Conservation (phyloP, 2,329 filamentous ascomycete genomes). For the Colletotrichum destructivum region DNA sequence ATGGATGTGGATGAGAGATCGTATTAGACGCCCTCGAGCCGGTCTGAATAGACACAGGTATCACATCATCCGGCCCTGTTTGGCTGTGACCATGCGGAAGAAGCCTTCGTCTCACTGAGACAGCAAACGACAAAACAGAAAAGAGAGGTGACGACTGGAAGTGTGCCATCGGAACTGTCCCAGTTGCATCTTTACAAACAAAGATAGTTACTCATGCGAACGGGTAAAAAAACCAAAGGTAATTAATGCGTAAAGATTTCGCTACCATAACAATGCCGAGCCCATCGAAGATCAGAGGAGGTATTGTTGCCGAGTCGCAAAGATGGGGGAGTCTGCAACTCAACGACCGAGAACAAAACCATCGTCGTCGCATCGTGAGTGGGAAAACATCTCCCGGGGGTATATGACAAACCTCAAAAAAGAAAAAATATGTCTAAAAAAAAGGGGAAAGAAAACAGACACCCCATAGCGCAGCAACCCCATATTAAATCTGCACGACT, state of each 20-base stretch:
- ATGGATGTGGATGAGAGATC: neutral
- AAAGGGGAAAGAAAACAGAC: conserved; percentile 37
- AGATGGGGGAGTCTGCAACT: conserved; percentile 33
- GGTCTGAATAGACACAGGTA: neutral
- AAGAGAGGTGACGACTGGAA: conserved; percentile 18
- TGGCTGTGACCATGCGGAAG: neutral
- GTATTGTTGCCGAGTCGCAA: conserved; percentile 34
- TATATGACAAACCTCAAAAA: conserved; percentile 41
- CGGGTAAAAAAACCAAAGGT: conserved; percentile 13
- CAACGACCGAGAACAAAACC: conserved; percentile 34
- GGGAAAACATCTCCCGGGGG: conserved; percentile 39
- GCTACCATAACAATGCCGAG: conserved; percentile 34
- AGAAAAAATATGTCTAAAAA: conserved; percentile 33
- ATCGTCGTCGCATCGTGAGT: conserved; percentile 30
- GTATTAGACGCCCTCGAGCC: neutral
- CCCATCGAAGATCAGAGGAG: conserved; percentile 15
- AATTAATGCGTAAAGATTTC: conserved; percentile 8
- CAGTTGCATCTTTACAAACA: conserved; percentile 9
- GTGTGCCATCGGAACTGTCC: conserved; percentile 26
- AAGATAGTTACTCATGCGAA: conserved; percentile 10
- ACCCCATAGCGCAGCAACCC: conserved; percentile 35
- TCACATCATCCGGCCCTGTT: neutral
- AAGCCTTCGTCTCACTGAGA: neutral
- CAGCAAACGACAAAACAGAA: conserved; percentile 9
- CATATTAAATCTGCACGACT: conserved; percentile 26